A percentile compares a stretch with the other conserved stretches of the same genome.
phyloP scores from a whole-genome alignment of 352 stramenopile species.

The Phytophthora nicotianae region DNA sequence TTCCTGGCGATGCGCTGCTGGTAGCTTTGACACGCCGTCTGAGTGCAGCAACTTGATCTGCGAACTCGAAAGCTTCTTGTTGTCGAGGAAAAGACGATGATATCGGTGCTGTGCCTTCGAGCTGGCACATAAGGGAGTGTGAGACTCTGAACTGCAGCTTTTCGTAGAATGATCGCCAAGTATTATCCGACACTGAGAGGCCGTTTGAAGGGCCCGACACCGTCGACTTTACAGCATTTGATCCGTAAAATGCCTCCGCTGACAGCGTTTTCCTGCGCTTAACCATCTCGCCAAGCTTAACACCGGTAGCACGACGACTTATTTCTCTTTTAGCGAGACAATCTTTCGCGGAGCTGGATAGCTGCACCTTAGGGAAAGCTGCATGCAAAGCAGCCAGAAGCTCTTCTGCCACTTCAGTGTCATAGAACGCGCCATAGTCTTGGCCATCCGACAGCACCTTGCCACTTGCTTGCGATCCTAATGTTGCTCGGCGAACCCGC shows the following conservation, averaged over 20 bases:
- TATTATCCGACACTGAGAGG: background rate
- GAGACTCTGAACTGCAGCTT: slow-evolving; percentile 82
- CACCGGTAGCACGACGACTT: slow-evolving; percentile 3
- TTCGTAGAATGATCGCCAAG: slow-evolving; percentile 65
- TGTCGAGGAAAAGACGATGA: slow-evolving; percentile 75
- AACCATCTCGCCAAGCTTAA: slow-evolving; percentile 16
- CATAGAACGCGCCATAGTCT: slow-evolving; percentile 21
- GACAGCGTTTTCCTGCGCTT: slow-evolving; percentile 42
- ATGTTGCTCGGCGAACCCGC: slow-evolving; percentile 14
- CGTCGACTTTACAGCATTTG: background rate
- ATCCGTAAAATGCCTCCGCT: slow-evolving; percentile 44
- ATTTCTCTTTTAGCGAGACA: slow-evolving; percentile 35
- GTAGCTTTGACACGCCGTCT: slow-evolving; percentile 29
- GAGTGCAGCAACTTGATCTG: slow-evolving; percentile 58
- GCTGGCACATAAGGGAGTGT: slow-evolving; percentile 75
- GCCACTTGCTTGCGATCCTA: background rate
- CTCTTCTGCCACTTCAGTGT: slow-evolving; percentile 37
- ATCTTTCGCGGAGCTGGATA: slow-evolving; percentile 46
- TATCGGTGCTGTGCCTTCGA: slow-evolving; percentile 72
- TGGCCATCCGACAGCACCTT: background rate
- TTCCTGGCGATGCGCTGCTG: background rate
- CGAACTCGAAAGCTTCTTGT: slow-evolving; percentile 83
- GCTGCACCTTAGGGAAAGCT: slow-evolving; percentile 48
- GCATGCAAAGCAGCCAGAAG: slow-evolving; percentile 50
- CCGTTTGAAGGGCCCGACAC: background rate